phyloP scores from a whole-genome alignment of 495 filamentous ascomycete species.

The Delitschia confertaspora region DNA sequence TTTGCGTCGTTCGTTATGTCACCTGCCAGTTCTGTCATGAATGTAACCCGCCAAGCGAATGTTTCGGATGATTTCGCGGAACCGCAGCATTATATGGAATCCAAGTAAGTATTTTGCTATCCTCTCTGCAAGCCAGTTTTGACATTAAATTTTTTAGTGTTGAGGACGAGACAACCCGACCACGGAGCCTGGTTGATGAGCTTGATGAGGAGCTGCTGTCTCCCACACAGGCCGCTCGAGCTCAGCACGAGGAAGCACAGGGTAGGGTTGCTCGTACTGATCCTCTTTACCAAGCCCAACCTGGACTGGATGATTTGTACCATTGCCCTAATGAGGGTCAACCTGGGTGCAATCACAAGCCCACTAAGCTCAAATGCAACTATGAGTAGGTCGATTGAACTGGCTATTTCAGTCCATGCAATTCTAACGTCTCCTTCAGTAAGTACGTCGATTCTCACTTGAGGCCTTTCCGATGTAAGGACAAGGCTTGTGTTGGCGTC shows the following conservation, averaged over 20 bases:
- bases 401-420: slow-evolving; percentile 30
- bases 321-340: slow-evolving; percentile 81
- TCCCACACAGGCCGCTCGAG: slow-evolving; percentile 11
- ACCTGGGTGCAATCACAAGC: slow-evolving; percentile 68
- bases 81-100: slow-evolving; percentile 3
- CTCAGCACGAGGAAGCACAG: slow-evolving; percentile 23
- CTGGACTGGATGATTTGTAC: slow-evolving; percentile 67
- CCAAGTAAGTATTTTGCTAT: slow-evolving; percentile 9
- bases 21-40: slow-evolving; percentile 5
- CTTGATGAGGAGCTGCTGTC: slow-evolving; percentile 18
- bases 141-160: neutral
- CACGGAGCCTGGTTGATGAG: slow-evolving; percentile 10
- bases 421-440: slow-evolving; percentile 42
- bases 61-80: slow-evolving; percentile 1
- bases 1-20: slow-evolving; percentile 9
- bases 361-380: slow-evolving; percentile 91
- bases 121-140: neutral
- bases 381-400: slow-evolving; percentile 64
- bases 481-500: slow-evolving; percentile 62
- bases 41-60: neutral
- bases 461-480: slow-evolving; percentile 89
- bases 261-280: slow-evolving; percentile 54
- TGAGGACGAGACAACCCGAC: too few species aligned
- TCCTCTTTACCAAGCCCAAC: slow-evolving; percentile 63
- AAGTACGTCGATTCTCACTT: slow-evolving; percentile 92